Conservation (phyloP, 2,329 filamentous ascomycete genomes). For the Metarhizium album region DNA sequence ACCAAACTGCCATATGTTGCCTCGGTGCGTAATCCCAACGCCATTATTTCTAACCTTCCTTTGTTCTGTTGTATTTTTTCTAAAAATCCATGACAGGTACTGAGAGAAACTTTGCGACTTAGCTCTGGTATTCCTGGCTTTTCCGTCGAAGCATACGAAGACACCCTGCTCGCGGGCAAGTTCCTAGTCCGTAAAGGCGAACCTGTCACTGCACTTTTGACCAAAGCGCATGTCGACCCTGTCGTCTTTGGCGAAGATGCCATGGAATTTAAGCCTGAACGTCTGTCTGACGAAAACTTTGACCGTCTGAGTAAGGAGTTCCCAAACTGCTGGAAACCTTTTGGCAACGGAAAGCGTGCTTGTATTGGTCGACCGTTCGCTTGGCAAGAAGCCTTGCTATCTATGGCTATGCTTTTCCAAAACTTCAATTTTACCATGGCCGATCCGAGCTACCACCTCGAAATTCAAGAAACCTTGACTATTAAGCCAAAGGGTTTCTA, state of each 20-base stretch:
- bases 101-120: slow-evolving; percentile 57
- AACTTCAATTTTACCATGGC: slow-evolving; percentile 58
- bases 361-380: slow-evolving; percentile 68
- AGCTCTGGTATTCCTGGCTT: slow-evolving; percentile 50
- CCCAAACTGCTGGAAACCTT: slow-evolving; percentile 58
- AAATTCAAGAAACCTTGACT: slow-evolving; percentile 46
- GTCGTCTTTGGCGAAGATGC: slow-evolving; percentile 55
- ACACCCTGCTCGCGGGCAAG: slow-evolving; percentile 47
- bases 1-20: slow-evolving; percentile 54
- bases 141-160: slow-evolving; percentile 40
- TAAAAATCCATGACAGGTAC: slow-evolving; percentile 22
- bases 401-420: slow-evolving; percentile 54
- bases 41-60: neutral
- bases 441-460: slow-evolving; percentile 48
- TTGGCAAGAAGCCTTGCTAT: slow-evolving; percentile 59
- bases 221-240: slow-evolving; percentile 49
- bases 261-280: slow-evolving; percentile 55
- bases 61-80: neutral
- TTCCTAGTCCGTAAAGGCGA: slow-evolving; percentile 47
- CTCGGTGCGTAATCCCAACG: slow-evolving; percentile 28
- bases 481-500: slow-evolving; percentile 54
- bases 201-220: slow-evolving; percentile 36
- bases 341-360: slow-evolving; percentile 58
- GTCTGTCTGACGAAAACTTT: slow-evolving; percentile 62
- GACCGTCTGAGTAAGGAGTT: slow-evolving; percentile 49